Conservation (phyloP, 1,284 basidiomycete species). For the Ustilago nuda region DNA sequence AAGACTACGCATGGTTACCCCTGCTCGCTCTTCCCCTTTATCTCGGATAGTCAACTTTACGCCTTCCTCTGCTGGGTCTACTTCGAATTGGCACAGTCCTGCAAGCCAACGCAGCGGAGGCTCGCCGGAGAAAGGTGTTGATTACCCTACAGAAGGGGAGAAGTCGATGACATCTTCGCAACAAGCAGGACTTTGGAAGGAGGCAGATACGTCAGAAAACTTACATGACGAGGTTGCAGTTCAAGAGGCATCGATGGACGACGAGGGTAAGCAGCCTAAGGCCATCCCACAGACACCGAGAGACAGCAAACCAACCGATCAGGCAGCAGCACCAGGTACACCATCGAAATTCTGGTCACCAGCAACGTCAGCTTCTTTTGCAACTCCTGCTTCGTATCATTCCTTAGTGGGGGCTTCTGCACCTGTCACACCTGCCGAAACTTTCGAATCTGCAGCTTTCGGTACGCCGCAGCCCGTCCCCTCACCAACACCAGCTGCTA, state of each 20-base stretch:
- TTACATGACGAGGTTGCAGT: too few species aligned
- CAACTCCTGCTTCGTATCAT: constrained; percentile 3
- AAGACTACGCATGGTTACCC: constrained; percentile 28
- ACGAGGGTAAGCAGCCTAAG: too few species aligned
- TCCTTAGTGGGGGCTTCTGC: background rate
- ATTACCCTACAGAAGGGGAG: too few species aligned
- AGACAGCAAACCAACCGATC: background rate
- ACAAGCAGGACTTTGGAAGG: too few species aligned
- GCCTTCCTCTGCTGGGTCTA: constrained; percentile 14
- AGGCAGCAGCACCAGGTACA: background rate
- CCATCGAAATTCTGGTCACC: constrained; percentile 29
- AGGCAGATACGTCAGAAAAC: too few species aligned
- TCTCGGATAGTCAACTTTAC: constrained; percentile 37
- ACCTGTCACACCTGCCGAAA: constrained; percentile 9
- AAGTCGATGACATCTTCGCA: too few species aligned
- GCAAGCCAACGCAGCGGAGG: constrained; percentile 5
- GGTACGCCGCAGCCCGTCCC: constrained; percentile 30
- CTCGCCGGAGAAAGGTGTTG: background rate
- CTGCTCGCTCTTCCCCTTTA: constrained; percentile 31
- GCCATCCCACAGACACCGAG: constrained; percentile 14
- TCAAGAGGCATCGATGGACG: too few species aligned
- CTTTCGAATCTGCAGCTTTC: constrained; percentile 8
- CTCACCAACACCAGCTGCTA: background rate
- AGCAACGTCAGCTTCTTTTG: constrained; percentile 24
- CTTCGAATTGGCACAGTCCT: constrained; percentile 29